phyloP scores from a whole-genome alignment of 345 rosid genomes.

The Chamaenerion angustifolium region DNA sequence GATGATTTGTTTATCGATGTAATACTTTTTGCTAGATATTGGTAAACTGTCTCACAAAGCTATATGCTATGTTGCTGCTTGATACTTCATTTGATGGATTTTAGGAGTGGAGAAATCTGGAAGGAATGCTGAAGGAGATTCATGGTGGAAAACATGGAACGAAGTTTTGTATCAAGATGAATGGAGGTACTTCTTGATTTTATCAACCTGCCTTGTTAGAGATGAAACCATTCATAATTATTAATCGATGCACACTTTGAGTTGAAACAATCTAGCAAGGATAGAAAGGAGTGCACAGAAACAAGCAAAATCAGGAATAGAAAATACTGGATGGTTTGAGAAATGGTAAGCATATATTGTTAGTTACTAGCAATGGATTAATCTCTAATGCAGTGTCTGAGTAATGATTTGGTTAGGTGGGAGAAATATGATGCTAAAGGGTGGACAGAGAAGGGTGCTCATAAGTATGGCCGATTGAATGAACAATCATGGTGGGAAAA shows the following conservation, averaged over 20 bases:
- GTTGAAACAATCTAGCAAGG: constrained; percentile 78
- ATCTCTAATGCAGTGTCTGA: too few relatives aligned
- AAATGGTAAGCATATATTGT: constrained; percentile 59
- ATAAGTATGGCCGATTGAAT: constrained; percentile 86
- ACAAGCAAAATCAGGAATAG: constrained; percentile 90
- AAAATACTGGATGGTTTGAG: constrained; percentile 97
- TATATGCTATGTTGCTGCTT: background rate
- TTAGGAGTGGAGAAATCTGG: constrained; percentile 98
- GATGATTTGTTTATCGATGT: too few relatives aligned
- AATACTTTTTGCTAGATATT: too few relatives aligned
- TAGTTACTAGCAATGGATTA: background rate
- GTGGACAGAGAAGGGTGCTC: constrained; percentile 98
- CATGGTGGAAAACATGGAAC: constrained; percentile 99
- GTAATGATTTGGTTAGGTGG: constrained; percentile 45
- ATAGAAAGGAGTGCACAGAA: constrained; percentile 98
- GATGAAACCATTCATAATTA: background rate
- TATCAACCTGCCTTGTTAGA: background rate
- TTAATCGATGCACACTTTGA: constrained; percentile 2
- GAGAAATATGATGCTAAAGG: constrained; percentile 99
- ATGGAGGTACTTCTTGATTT: constrained; percentile 59
- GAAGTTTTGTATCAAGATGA: constrained; percentile 97
- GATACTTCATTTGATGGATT: constrained; percentile 10
- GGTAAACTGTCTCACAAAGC: too few relatives aligned
- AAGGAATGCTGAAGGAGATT: constrained; percentile 84
- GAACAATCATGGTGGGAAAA: constrained; percentile 99